A percentile compares a stretch with the other conserved stretches of the same genome.
These are phyloP conservation scores for Beauveria caledonica DNA, from an alignment of 2,329 filamentous ascomycete species.

Conservation along the genomic window DNA sequence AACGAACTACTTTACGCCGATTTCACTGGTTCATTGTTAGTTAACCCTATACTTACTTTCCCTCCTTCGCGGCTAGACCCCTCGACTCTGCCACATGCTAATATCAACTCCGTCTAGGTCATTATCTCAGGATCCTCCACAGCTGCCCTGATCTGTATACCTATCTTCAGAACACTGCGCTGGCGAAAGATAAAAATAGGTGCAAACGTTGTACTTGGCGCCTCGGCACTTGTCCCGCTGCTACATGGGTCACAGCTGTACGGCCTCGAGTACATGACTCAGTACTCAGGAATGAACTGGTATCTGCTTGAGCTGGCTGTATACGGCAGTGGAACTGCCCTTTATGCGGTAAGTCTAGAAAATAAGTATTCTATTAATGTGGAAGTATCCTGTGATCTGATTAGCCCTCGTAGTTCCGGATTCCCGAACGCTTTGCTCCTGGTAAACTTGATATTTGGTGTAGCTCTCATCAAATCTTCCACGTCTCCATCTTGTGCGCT, in stretches of 20 bases:
- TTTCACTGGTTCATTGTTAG: conserved; percentile 15
- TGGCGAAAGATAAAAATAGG: conserved; percentile 14
- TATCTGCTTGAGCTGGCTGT: conserved; percentile 14
- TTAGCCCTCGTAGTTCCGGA: conserved; percentile 43
- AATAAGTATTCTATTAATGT: neutral
- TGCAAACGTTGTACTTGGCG: conserved; percentile 12
- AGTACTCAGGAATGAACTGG: conserved; percentile 10
- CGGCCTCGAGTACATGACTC: conserved; percentile 14
- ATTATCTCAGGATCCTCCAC: conserved; percentile 8
- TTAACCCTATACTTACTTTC: neutral
- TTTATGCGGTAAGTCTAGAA: conserved; percentile 60
- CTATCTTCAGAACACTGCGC: conserved; percentile 11
- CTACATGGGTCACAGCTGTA: conserved; percentile 14
- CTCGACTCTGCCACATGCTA: neutral
- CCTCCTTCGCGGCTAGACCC: neutral
- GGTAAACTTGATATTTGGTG: conserved; percentile 80
- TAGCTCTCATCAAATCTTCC: conserved; percentile 85
- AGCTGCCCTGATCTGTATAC: conserved; percentile 12
- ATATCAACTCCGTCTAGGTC: conserved; percentile 3
- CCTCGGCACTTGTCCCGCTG: conserved; percentile 14
- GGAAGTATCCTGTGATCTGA: conserved; percentile 6
- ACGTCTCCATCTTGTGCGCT: conserved; percentile 41
- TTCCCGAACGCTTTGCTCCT: conserved; percentile 68
- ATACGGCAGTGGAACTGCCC: conserved; percentile 48
- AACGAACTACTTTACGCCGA: conserved; percentile 2